Conservation (phyloP, 352 stramenopile genomes). For the Globisporangium middletonii region DNA sequence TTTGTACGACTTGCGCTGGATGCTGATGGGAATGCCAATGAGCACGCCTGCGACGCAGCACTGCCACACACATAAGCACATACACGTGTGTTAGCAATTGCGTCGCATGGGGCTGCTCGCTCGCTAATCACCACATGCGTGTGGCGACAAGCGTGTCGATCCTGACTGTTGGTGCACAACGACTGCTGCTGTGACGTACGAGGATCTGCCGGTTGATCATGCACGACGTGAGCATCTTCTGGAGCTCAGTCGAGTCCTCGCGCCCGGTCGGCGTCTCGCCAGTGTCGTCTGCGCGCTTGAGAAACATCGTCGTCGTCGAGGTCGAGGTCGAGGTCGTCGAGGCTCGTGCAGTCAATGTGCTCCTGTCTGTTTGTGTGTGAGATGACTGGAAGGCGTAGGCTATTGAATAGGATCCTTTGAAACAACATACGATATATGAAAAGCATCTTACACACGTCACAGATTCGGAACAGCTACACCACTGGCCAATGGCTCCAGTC, state of each 20-base stretch:
- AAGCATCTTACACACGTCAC: constrained; percentile 2
- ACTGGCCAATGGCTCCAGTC: not conserved
- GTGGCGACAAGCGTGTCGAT: not conserved
- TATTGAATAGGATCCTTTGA: not conserved
- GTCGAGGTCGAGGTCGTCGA: not conserved
- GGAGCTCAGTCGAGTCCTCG: constrained; percentile 63
- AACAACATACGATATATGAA: not conserved
- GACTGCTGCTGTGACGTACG: constrained; percentile 19
- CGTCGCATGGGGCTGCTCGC: not conserved
- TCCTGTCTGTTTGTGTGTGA: constrained; percentile 1
- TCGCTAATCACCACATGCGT: not conserved
- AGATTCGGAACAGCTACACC: not conserved
- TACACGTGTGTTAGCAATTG: not conserved
- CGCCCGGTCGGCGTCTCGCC: constrained; percentile 44
- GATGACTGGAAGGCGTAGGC: not conserved
- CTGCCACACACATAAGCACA: constrained; percentile 17
- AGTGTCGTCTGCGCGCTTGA: constrained; percentile 42
- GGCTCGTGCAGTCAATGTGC: not conserved
- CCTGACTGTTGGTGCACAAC: not conserved
- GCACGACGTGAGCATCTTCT: constrained; percentile 82
- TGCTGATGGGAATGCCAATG: constrained; percentile 79
- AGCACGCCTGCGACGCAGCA: constrained; percentile 76
- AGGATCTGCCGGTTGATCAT: constrained; percentile 83
- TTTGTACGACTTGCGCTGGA: constrained; percentile 73
- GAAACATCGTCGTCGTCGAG: constrained; percentile 20